Conservation (phyloP, 2,329 filamentous ascomycete species). For the Penicillium sp. region DNA sequence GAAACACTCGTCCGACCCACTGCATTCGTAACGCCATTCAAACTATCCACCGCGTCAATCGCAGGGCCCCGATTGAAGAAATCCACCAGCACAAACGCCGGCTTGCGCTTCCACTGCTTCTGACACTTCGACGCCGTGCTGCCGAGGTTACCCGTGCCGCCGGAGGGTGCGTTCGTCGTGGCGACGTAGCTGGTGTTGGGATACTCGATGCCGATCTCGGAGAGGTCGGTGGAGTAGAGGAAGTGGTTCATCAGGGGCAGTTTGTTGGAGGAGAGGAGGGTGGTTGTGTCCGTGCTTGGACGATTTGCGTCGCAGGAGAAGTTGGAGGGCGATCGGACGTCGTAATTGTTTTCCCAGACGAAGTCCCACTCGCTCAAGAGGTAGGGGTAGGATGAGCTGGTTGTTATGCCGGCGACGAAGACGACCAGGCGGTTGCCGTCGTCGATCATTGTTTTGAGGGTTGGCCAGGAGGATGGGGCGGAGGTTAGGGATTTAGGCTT, state of each 20-base stretch:
- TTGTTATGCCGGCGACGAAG: conserved; percentile 63
- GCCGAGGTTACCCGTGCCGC: conserved; percentile 58
- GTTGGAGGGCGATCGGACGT: conserved; percentile 63
- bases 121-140: conserved; percentile 57
- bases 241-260: conserved; percentile 83
- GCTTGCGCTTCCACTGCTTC: conserved; percentile 58
- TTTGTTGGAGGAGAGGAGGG: conserved; percentile 57
- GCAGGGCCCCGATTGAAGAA: conserved; percentile 76
- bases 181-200: conserved; percentile 65
- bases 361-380: conserved; percentile 49
- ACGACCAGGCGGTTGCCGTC: conserved; percentile 68
- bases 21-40: conserved; percentile 62
- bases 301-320: conserved; percentile 76
- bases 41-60: conserved; percentile 68
- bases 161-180: conserved; percentile 68
- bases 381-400: conserved; percentile 43
- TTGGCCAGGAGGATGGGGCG: conserved; percentile 65
- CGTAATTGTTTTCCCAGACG: conserved; percentile 74
- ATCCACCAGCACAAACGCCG: conserved; percentile 78
- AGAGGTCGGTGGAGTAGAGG: conserved; percentile 58
- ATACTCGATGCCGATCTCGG: conserved; percentile 60
- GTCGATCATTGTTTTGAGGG: conserved; percentile 70
- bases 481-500: conserved; percentile 52
- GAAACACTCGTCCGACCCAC: conserved; percentile 47
- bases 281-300: conserved; percentile 58